Percentiles rank a stretch among this genome's conserved stretches.
Conservation (phyloP, 2,329 filamentous ascomycete genomes). For the Cladosporium cucumerinum region DNA sequence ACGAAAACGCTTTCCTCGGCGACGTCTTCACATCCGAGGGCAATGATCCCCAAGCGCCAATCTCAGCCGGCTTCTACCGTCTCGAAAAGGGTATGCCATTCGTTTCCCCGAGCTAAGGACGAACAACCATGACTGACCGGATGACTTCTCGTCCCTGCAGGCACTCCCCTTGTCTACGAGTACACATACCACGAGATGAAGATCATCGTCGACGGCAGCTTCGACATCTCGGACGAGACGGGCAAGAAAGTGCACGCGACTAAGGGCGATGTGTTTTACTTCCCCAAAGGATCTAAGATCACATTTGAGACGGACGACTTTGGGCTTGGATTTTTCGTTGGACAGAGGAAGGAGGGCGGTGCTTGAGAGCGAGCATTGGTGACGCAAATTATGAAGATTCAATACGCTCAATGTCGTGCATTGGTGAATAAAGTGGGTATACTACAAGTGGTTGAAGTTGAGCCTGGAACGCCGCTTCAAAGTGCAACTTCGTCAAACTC, state of each 20-base stretch:
- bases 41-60: slow-evolving; percentile 56
- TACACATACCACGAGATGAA: slow-evolving; percentile 73
- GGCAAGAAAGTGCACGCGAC: slow-evolving; percentile 58
- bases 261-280: slow-evolving; percentile 66
- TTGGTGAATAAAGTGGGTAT: not conserved
- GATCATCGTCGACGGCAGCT: slow-evolving; percentile 66
- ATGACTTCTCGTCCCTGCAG: slow-evolving; percentile 13
- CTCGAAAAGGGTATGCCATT: slow-evolving; percentile 53
- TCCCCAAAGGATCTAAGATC: slow-evolving; percentile 63
- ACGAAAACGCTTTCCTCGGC: slow-evolving; percentile 65
- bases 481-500: slow-evolving; percentile 31
- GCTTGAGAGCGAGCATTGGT: slow-evolving; percentile 18
- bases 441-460: not conserved
- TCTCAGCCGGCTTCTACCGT: slow-evolving; percentile 63
- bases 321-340: slow-evolving; percentile 29
- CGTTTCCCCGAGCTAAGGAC: not conserved
- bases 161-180: slow-evolving; percentile 63
- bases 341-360: slow-evolving; percentile 27
- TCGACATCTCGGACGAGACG: slow-evolving; percentile 61
- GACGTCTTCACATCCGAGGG: slow-evolving; percentile 56
- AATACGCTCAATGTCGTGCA: not conserved
- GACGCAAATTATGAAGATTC: not conserved
- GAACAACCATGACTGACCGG: not conserved
- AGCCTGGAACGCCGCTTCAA: not conserved
- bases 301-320: slow-evolving; percentile 50